Evolutionary conservation across 805 yeast species (phyloP).

Genomic region (Pichia eremophila): DNA sequence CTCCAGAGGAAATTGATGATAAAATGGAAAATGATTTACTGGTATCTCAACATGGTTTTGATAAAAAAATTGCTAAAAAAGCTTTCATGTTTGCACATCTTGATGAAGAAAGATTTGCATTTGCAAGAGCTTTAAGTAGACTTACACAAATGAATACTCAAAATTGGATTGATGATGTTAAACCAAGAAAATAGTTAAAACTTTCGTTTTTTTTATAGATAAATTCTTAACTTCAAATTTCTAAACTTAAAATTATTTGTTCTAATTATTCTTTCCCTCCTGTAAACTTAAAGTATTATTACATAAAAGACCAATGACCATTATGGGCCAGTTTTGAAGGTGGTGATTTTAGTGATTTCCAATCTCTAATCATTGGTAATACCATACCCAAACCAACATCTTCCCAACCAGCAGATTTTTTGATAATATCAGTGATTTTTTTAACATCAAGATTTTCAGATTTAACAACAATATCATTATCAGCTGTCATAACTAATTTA

Average conservation of each 20-base stretch:
- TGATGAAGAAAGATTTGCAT: slow-evolving; percentile 94
- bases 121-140: slow-evolving; percentile 88
- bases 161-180: slow-evolving; percentile 65
- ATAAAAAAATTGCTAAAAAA: slow-evolving; percentile 57
- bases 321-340: slow-evolving; percentile 4
- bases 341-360: background rate
- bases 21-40: slow-evolving; percentile 43
- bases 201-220: no score
- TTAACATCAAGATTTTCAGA: background rate
- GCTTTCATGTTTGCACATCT: slow-evolving; percentile 67
- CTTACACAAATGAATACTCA: slow-evolving; percentile 88
- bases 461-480: slow-evolving; percentile 1
- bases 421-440: background rate
- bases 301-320: slow-evolving; percentile 6
- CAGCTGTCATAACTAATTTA: slow-evolving; percentile 1
- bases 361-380: background rate
- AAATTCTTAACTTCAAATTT: no score
- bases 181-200: slow-evolving; percentile 2
- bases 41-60: slow-evolving; percentile 70
- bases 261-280: no score
- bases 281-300: background rate
- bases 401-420: background rate
- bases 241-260: no score
- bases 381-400: background rate
- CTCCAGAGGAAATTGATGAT: slow-evolving; percentile 20